These are phyloP conservation scores for Tulasnella sp. DNA, from an alignment of 768 basidiomycete genomes.

Conservation along the genomic window DNA sequence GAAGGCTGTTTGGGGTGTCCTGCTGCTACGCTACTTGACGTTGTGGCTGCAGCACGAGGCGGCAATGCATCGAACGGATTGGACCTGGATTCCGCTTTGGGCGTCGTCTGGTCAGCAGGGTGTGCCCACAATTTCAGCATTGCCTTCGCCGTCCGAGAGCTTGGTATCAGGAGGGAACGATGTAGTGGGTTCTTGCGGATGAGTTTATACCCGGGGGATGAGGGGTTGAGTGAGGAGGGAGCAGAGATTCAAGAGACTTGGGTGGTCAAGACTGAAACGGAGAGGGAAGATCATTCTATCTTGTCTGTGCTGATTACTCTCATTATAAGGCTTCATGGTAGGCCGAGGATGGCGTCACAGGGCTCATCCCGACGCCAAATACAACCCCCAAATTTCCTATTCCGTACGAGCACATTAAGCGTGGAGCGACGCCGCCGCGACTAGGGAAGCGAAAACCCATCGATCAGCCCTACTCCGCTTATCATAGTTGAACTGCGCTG, in stretches of 20 bases:
- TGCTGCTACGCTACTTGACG: conserved; percentile 28
- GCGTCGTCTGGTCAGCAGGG: conserved; percentile 48
- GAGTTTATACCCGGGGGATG: no score
- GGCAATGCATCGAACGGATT: conserved; percentile 50
- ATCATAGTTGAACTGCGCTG: no score
- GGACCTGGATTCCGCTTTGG: conserved; percentile 35
- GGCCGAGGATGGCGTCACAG: no score
- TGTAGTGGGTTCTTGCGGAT: not conserved
- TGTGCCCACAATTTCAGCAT: conserved; percentile 62
- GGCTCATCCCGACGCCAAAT: no score
- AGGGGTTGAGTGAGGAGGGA: not conserved
- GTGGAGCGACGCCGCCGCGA: conserved; percentile 5
- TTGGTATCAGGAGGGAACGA: not conserved
- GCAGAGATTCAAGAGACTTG: not conserved
- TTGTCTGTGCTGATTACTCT: not conserved
- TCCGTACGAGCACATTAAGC: not conserved
- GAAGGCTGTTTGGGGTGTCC: not conserved
- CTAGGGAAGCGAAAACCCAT: not conserved
- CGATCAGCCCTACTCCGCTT: conserved; percentile 20
- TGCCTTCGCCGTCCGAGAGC: conserved; percentile 8
- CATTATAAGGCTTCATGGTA: no score
- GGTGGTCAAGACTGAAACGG: not conserved
- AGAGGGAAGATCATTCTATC: not conserved
- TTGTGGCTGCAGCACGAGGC: conserved; percentile 26
- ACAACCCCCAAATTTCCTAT: no score